Conservation (phyloP, 2,329 filamentous ascomycete genomes). For the Fusarium miscanthi region DNA sequence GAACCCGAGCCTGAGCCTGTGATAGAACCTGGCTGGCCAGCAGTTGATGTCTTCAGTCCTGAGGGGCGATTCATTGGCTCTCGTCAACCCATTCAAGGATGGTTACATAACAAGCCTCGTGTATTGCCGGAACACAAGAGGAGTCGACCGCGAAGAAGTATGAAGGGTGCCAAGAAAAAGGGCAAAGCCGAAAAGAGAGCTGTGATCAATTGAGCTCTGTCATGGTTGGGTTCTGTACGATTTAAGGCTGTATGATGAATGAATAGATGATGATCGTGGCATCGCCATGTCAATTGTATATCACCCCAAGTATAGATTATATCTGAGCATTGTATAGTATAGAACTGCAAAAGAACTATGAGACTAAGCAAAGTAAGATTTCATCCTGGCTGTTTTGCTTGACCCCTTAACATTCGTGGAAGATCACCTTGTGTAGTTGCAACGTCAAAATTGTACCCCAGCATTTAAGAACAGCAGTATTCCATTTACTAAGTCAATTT, state of each 20-base stretch:
- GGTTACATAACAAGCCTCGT: conserved; percentile 69
- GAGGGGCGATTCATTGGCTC: conserved; percentile 81
- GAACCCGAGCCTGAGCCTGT: conserved; percentile 20
- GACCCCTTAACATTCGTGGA: not conserved
- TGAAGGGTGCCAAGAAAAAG: conserved; percentile 69
- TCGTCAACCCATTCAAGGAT: conserved; percentile 77
- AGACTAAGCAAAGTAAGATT: not conserved
- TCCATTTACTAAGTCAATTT: not conserved
- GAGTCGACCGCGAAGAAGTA: conserved; percentile 73
- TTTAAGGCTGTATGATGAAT: conserved; percentile 23
- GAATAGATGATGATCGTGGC: conserved; percentile 24
- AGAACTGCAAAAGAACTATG: not conserved
- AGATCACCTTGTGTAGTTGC: conserved; percentile 1
- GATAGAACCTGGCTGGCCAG: conserved; percentile 65
- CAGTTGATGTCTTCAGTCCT: conserved; percentile 87
- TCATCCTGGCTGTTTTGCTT: not conserved
- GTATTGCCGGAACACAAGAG: conserved; percentile 61
- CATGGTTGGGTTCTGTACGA: conserved; percentile 1
- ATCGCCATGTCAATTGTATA: conserved; percentile 29
- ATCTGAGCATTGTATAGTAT: conserved; percentile 25
- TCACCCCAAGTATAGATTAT: conserved; percentile 15
- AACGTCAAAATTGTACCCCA: not conserved
- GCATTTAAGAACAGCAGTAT: not conserved
- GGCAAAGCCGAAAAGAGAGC: conserved; percentile 47
- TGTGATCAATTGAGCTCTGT: conserved; percentile 1